A percentile compares a stretch with the other conserved stretches of the same genome.
Conservation (phyloP, 2,329 filamentous ascomycete genomes). For the Ascochyta fabae region DNA sequence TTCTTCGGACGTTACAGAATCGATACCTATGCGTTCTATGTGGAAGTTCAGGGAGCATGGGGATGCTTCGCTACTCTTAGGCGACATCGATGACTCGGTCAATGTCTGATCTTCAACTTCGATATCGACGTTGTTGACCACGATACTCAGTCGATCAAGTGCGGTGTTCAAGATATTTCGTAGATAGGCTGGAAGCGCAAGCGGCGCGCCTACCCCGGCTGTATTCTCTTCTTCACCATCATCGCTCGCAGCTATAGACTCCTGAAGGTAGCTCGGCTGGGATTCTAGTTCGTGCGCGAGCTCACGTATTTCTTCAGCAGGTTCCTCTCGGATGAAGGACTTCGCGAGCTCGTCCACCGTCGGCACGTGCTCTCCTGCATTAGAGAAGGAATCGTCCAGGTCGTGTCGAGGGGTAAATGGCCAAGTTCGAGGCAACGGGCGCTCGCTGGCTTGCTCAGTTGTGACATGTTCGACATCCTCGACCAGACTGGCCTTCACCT, state of each 20-base stretch:
- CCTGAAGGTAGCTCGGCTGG: constrained; percentile 67
- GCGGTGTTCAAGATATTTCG: constrained; percentile 76
- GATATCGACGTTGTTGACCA: constrained; percentile 69
- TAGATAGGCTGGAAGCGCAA: constrained; percentile 74
- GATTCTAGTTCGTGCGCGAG: constrained; percentile 72
- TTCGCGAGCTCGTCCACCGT: constrained; percentile 76
- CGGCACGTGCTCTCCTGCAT: constrained; percentile 59
- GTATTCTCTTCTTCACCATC: constrained; percentile 67
- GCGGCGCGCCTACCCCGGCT: constrained; percentile 72
- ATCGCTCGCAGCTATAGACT: constrained; percentile 65
- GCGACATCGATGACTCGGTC: constrained; percentile 59
- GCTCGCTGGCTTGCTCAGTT: constrained; percentile 11
- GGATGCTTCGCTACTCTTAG: constrained; percentile 55
- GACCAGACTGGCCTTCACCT: constrained; percentile 62
- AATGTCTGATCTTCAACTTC: constrained; percentile 65
- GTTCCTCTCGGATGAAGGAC: constrained; percentile 78
- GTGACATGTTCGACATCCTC: constrained; percentile 20
- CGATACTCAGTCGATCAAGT: constrained; percentile 72
- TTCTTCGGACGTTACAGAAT: constrained; percentile 60
- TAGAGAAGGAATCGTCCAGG: constrained; percentile 26
- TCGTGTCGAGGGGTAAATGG: constrained; percentile 19
- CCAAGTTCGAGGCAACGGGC: constrained; percentile 9
- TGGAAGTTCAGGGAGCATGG: constrained; percentile 70
- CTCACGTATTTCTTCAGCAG: constrained; percentile 68
- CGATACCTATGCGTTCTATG: constrained; percentile 69